phyloP scores from a whole-genome alignment of 441 rosid species.

The Daphne laureola region DNA sequence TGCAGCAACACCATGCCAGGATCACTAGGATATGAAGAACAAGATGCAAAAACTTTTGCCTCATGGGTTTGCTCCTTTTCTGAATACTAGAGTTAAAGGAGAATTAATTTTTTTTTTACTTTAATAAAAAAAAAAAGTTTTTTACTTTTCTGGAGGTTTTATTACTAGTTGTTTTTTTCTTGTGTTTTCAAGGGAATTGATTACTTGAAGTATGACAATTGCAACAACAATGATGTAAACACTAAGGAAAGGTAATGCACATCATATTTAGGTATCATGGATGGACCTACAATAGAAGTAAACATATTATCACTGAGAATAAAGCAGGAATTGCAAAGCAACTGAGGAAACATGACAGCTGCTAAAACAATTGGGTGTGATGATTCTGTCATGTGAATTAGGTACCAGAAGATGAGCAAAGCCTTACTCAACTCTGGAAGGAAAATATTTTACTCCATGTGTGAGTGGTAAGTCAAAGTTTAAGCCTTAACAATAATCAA shows the following conservation, averaged over 20 bases:
- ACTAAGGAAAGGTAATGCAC: constrained; percentile 33
- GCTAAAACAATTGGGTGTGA: neutral
- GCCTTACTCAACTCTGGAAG: constrained; percentile 43
- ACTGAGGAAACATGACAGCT: too few relatives aligned
- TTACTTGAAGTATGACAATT: constrained; percentile 66
- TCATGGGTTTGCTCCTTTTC: constrained; percentile 31
- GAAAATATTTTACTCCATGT: constrained; percentile 45
- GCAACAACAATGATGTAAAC: constrained; percentile 32
- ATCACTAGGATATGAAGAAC: constrained; percentile 53
- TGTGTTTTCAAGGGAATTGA: constrained; percentile 40
- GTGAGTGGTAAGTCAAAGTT: constrained; percentile 52
- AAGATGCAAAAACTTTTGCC: constrained; percentile 61
- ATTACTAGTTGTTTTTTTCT: neutral
- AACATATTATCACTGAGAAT: too few relatives aligned
- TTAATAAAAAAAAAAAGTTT: too few relatives aligned
- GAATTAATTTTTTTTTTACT: neutral
- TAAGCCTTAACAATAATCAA: too few relatives aligned
- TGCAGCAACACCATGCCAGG: constrained; percentile 63
- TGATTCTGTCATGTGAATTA: constrained; percentile 1
- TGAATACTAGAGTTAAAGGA: neutral
- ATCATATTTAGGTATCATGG: neutral
- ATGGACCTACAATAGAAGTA: neutral
- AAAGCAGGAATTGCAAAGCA: too few relatives aligned
- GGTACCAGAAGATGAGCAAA: constrained; percentile 47
- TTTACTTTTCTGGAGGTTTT: neutral